These are phyloP conservation scores for Senecio squalidus DNA, from an alignment of 140 eudicot species.

Conservation along the genomic window DNA sequence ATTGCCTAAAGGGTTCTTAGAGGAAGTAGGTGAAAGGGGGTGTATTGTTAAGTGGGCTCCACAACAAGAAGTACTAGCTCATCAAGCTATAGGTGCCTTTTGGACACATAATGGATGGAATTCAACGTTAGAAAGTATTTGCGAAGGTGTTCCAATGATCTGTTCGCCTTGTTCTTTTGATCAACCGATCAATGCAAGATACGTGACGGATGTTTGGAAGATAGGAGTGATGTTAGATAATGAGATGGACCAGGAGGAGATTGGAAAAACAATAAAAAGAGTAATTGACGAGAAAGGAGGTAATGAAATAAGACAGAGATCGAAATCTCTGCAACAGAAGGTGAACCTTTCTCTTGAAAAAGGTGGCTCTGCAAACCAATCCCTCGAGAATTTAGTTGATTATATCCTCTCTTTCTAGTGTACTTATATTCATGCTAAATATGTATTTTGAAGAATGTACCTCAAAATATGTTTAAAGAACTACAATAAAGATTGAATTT, in stretches of 20 bases:
- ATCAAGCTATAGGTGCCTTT: constrained; percentile 47
- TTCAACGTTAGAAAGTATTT: constrained; percentile 58
- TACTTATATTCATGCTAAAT: neutral
- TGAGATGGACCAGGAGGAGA: constrained; percentile 33
- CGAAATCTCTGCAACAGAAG: constrained; percentile 18
- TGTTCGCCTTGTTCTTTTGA: constrained; percentile 50
- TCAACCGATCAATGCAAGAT: constrained; percentile 45
- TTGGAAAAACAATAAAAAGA: constrained; percentile 25
- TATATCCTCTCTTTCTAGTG: constrained; percentile 19
- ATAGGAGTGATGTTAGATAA: constrained; percentile 22
- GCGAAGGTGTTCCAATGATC: constrained; percentile 72
- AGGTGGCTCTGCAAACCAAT: constrained; percentile 34
- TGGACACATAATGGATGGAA: constrained; percentile 77
- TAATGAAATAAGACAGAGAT: constrained; percentile 33
- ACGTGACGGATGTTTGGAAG: constrained; percentile 39
- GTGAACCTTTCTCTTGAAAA: constrained; percentile 10
- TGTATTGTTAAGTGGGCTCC: constrained; percentile 62
- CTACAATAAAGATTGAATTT: no score
- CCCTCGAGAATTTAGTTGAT: constrained; percentile 25
- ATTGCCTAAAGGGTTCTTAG: constrained; percentile 37
- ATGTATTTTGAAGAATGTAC: neutral
- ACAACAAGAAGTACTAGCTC: constrained; percentile 46
- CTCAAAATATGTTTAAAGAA: no score
- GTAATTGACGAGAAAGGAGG: constrained; percentile 50
- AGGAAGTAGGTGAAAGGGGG: constrained; percentile 42